Percentiles rank a stretch among this genome's conserved stretches.
Conservation (phyloP, 2,329 filamentous ascomycete genomes). For the Fusarium sp. region DNA sequence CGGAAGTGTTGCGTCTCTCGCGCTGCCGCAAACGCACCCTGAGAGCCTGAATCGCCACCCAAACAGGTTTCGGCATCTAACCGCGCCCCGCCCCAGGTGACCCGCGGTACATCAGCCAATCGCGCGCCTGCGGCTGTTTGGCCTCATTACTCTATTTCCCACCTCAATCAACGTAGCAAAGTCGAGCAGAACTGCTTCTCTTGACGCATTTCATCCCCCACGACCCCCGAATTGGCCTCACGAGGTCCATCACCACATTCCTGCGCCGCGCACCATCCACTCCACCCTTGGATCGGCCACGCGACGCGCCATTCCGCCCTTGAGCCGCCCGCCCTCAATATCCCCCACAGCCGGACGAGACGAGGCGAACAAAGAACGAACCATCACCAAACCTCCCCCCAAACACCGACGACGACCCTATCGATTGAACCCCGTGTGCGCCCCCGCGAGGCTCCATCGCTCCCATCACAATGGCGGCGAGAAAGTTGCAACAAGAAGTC, state of each 20-base stretch:
- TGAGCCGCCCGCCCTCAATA: slow-evolving; percentile 24
- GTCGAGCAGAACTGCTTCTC: slow-evolving; percentile 20
- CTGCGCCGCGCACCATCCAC: slow-evolving; percentile 21
- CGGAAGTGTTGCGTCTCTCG: neutral
- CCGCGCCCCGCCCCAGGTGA: slow-evolving; percentile 31
- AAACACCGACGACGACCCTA: slow-evolving; percentile 11
- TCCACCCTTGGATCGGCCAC: slow-evolving; percentile 15
- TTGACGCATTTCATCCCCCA: slow-evolving; percentile 37
- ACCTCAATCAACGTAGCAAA: slow-evolving; percentile 35
- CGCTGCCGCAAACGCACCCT: slow-evolving; percentile 1
- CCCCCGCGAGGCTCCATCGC: slow-evolving; percentile 29
- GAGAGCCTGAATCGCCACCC: slow-evolving; percentile 10
- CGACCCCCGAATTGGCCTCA: slow-evolving; percentile 36
- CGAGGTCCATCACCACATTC: slow-evolving; percentile 20
- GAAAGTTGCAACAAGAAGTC: slow-evolving; percentile 97
- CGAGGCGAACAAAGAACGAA: slow-evolving; percentile 27
- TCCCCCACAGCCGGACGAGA: slow-evolving; percentile 18
- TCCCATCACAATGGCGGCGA: slow-evolving; percentile 80
- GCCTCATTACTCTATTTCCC: slow-evolving; percentile 41
- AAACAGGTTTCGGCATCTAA: slow-evolving; percentile 35
- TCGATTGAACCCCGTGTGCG: slow-evolving; percentile 21
- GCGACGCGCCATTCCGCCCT: slow-evolving; percentile 25
- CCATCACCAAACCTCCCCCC: slow-evolving; percentile 4
- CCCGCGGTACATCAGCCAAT: slow-evolving; percentile 39
- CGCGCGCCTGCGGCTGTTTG: slow-evolving; percentile 32